Base-by-base conservation (phyloP, 2,329 filamentous ascomycete genomes). In the Pyrenophora tritici-repentis region DNA sequence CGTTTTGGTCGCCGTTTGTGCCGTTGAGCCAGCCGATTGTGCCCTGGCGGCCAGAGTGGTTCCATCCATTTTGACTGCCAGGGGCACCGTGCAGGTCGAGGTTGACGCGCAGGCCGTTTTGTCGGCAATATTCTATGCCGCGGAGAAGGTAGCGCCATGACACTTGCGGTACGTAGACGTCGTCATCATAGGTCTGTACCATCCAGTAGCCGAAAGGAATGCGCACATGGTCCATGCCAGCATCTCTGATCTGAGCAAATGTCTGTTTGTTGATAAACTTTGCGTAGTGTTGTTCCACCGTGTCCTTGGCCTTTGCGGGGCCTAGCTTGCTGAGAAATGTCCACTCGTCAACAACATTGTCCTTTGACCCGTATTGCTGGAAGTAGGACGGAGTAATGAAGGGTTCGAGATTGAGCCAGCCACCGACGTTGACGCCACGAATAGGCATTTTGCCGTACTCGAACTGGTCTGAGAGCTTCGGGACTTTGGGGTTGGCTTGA, bases 131-230 rank as follows among this genome's bases (percentile, higher is more conserved):
- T 73, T 99, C 94, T 60, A 99, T 96, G 8, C 83, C 90, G 13
- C 94, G 87, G 8, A 99, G 83, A 1, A 99, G 85, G 68, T 99
- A 99, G 10, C 94, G 84, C 93, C 93, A 99, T 2, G 90, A 88
- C 0, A 91, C 89, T 35, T 91, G 86, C 53, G 89, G 84, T 1
- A 99, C 81, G 68, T 96, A 99, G 1, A 92, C 90, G 67, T 99
- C 94, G 36, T 81, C 86, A 22, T 90, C 86, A 72, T 96, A 97
- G 0, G 86, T 88, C 50, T 86, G 84, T 1, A 97, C 86, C 0
- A 92, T 91, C 94, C 94, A 99, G 79, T 99, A 99, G 8, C 88
- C 90, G 72, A 88, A 97, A 0, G 90, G 91, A 46, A 99, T 97
- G 47, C 94, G 88, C n/a, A 99, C 89, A 70, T 99, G 94, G 70